Conservation (phyloP, 352 stramenopile genomes). For the Globisporangium abappressorium region DNA sequence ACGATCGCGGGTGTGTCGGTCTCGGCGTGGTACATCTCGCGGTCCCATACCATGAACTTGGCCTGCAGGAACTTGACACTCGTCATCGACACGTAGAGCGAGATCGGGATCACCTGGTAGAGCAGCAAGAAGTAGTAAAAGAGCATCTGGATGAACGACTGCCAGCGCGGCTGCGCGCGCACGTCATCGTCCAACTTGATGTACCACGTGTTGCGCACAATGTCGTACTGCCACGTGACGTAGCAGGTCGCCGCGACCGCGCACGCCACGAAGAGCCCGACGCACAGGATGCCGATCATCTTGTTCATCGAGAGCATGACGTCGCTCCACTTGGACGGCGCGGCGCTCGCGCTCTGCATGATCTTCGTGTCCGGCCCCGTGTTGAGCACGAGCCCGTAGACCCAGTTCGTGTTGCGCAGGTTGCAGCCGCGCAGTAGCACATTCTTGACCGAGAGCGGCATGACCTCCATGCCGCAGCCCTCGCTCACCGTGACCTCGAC, state of each 20-base stretch:
- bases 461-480: constrained; percentile 60
- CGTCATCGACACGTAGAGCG: constrained; percentile 92
- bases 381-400: constrained; percentile 87
- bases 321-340: constrained; percentile 84
- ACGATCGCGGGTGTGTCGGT: constrained; percentile 87
- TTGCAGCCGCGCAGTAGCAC: constrained; percentile 88
- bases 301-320: constrained; percentile 81
- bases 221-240: constrained; percentile 76
- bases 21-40: constrained; percentile 90
- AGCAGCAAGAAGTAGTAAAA: constrained; percentile 92
- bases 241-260: constrained; percentile 67
- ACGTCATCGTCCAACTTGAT: constrained; percentile 44
- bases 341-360: constrained; percentile 75
- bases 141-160: constrained; percentile 84
- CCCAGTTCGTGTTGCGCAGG: constrained; percentile 87
- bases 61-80: constrained; percentile 88
- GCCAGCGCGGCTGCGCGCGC: constrained; percentile 35
- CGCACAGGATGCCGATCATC: constrained; percentile 73
- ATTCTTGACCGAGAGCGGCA: constrained; percentile 84
- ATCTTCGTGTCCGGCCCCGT: constrained; percentile 91
- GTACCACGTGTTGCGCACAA: constrained; percentile 73
- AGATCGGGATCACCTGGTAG: constrained; percentile 92
- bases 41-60: constrained; percentile 84
- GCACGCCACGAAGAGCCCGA: constrained; percentile 64
- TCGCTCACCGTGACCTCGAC: constrained; percentile 71